phyloP scores from a whole-genome alignment of 495 filamentous ascomycete genomes.

The Recurvomyces mirabilis region DNA sequence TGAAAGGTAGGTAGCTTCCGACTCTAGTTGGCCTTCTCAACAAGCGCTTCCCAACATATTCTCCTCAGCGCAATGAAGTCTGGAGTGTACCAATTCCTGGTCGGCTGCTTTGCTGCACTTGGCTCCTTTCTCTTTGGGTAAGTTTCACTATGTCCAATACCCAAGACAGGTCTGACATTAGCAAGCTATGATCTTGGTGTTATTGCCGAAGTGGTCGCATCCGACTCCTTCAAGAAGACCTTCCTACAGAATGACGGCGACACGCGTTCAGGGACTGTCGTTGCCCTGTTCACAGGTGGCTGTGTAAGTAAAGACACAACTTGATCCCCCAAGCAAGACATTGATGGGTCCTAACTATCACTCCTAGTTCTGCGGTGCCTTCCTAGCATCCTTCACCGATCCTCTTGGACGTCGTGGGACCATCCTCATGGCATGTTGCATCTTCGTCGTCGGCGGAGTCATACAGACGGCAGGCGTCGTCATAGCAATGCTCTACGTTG shows the following conservation, averaged over 20 bases:
- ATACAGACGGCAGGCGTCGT: constrained; percentile 33
- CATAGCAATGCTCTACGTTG: constrained; percentile 31
- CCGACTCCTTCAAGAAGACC: constrained; percentile 24
- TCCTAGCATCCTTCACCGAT: constrained; percentile 18
- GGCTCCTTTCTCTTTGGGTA: constrained; percentile 22
- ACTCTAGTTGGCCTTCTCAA: too few species aligned
- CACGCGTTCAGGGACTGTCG: constrained; percentile 27
- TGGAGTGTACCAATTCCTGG: constrained; percentile 21
- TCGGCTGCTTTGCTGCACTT: constrained; percentile 21
- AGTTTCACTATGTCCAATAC: too few species aligned
- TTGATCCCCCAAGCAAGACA: too few species aligned
- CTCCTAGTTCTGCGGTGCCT: constrained; percentile 24
- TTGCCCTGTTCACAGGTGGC: constrained; percentile 35
- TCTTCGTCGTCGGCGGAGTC: constrained; percentile 34
- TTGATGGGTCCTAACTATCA: not conserved
- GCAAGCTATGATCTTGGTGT: constrained; percentile 26
- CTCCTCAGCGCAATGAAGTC: too few species aligned
- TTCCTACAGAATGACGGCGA: constrained; percentile 20
- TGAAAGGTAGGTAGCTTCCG: too few species aligned
- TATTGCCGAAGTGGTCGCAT: constrained; percentile 32
- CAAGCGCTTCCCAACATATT: too few species aligned
- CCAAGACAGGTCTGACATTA: not conserved
- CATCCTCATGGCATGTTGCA: constrained; percentile 31
- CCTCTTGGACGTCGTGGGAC: constrained; percentile 25
- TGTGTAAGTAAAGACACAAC: too few species aligned